phyloP scores from a whole-genome alignment of 2,329 filamentous ascomycete species.

The Arthroderma sp. region DNA sequence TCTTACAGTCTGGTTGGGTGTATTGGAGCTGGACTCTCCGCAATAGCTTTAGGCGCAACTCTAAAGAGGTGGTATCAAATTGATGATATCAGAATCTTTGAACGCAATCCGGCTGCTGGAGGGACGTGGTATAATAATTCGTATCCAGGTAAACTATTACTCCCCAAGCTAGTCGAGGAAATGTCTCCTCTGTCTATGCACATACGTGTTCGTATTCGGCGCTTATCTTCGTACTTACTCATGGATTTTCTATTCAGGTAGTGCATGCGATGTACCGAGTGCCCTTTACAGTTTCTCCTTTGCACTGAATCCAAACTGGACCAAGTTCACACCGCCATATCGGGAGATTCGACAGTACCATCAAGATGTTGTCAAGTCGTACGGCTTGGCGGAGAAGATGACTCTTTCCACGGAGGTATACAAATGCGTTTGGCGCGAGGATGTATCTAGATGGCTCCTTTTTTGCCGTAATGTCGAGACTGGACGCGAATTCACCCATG shows the following conservation, averaged over 20 bases:
- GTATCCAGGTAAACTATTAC: conserved; percentile 35
- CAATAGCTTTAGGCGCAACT: conserved; percentile 46
- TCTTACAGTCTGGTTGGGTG: conserved; percentile 18
- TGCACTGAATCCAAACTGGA: conserved; percentile 38
- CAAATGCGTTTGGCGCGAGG: conserved; percentile 37
- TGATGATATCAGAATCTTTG: conserved; percentile 47
- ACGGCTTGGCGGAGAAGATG: conserved; percentile 39
- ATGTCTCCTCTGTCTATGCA: not conserved
- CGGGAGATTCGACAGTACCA: conserved; percentile 39
- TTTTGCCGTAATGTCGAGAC: conserved; percentile 15
- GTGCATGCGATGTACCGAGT: conserved; percentile 40
- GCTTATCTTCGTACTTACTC: too few relatives aligned
- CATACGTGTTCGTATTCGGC: too few relatives aligned
- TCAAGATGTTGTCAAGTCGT: conserved; percentile 35
- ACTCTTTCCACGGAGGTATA: conserved; percentile 41
- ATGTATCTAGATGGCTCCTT: conserved; percentile 36
- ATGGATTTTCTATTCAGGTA: conserved; percentile 26
- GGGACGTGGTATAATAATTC: conserved; percentile 51
- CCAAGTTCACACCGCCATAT: conserved; percentile 34
- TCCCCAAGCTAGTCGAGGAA: not conserved
- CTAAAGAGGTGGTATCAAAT: conserved; percentile 44
- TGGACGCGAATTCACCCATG: conserved; percentile 20
- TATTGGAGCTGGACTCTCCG: conserved; percentile 48
- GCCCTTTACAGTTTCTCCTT: conserved; percentile 45
- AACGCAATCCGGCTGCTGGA: conserved; percentile 41